Conservation (phyloP, 495 filamentous ascomycete genomes). For the Neurospora sp. region DNA sequence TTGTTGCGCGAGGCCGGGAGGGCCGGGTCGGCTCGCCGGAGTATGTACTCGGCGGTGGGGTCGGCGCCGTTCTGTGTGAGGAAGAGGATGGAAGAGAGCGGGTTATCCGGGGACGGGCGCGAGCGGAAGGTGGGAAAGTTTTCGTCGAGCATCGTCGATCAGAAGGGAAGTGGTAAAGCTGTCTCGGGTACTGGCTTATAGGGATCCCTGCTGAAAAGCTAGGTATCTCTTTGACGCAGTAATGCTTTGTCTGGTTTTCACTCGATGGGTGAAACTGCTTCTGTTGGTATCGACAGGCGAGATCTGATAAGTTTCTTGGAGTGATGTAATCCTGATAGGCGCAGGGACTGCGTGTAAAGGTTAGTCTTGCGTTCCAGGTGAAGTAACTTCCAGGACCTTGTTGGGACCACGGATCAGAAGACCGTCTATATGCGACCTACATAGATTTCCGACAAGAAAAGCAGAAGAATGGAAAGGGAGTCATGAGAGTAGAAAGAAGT, state of each 20-base stretch:
- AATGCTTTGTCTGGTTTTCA: neutral
- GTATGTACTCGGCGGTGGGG: conserved; percentile 63
- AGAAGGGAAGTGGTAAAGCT: neutral
- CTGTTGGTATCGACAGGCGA: neutral
- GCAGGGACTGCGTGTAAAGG: neutral
- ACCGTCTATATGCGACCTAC: neutral
- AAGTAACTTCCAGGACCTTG: neutral
- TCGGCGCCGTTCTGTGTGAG: conserved; percentile 75
- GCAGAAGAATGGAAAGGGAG: neutral
- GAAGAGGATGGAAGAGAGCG: conserved; percentile 50
- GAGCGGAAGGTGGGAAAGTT: conserved; percentile 63
- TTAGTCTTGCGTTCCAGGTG: neutral
- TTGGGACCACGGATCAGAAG: neutral
- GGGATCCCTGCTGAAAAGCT: neutral
- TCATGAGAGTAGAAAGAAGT: neutral
- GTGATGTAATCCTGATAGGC: neutral
- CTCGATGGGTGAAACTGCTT: neutral
- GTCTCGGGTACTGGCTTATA: neutral
- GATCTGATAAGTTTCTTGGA: neutral
- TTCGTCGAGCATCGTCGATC: conserved; percentile 73
- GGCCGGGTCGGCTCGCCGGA: conserved; percentile 64
- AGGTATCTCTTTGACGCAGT: neutral
- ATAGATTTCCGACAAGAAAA: neutral
- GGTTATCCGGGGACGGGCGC: conserved; percentile 31
- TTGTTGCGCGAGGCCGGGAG: conserved; percentile 62